These are phyloP conservation scores for Linaria vulgaris DNA, from an alignment of 257 asterid species.

Conservation along the genomic window DNA sequence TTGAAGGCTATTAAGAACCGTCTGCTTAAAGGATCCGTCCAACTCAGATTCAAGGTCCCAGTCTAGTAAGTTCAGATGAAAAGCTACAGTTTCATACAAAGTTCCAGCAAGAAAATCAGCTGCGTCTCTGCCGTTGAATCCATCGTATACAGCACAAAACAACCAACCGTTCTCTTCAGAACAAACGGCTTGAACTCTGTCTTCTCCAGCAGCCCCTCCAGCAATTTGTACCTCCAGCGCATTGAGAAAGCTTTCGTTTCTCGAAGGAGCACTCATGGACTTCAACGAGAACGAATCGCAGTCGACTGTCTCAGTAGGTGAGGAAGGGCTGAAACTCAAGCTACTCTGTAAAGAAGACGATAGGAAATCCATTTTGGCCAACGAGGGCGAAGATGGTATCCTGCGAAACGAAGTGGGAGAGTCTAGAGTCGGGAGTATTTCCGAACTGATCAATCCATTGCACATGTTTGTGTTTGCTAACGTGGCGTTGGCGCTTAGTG, in stretches of 20 bases:
- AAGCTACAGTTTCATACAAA: conserved; percentile 63
- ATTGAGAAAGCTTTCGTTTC: conserved; percentile 66
- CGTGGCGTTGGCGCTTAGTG: conserved; percentile 86
- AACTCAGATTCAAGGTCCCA: conserved; percentile 45
- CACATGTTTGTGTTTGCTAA: conserved; percentile 93
- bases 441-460: conserved; percentile 84
- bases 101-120: conserved; percentile 98
- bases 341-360: conserved; percentile 79
- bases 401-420: conserved; percentile 90
- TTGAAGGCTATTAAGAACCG: conserved; percentile 67
- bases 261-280: conserved; percentile 54
- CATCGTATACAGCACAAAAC: conserved; percentile 84
- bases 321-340: conserved; percentile 79
- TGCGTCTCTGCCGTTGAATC: conserved; percentile 94
- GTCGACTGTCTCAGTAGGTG: conserved; percentile 71
- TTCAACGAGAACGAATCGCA: conserved; percentile 54
- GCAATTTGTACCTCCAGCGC: conserved; percentile 78
- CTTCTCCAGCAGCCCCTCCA: conserved; percentile 99
- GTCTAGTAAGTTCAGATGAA: conserved; percentile 60
- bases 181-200: conserved; percentile 94
- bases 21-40: conserved; percentile 39
- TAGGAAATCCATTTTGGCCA: conserved; percentile 59
- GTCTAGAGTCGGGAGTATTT: conserved; percentile 79
- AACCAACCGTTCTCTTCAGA: conserved; percentile 96
- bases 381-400: conserved; percentile 72